Conservation (phyloP, 495 filamentous ascomycete species). For the Oidiodendron maius region DNA sequence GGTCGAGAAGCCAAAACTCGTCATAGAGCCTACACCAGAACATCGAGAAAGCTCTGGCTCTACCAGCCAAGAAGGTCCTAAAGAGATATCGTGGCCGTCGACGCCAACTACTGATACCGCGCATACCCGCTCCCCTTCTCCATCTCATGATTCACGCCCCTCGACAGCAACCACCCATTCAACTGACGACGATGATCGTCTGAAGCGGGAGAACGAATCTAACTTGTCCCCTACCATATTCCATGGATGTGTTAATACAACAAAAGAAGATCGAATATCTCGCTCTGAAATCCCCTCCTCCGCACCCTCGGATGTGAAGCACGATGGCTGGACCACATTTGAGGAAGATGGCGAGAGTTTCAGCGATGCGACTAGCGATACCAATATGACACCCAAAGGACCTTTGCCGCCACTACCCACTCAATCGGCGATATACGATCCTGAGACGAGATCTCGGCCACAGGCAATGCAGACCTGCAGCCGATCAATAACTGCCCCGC, state of each 20-base stretch:
- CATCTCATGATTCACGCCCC: neutral
- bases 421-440: conserved; percentile 5
- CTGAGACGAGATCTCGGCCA: conserved; percentile 6
- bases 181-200: neutral
- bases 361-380: conserved; percentile 19
- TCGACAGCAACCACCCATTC: neutral
- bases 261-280: too few relatives aligned
- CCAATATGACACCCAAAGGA: conserved; percentile 16
- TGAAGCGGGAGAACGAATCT: neutral
- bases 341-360: conserved; percentile 14
- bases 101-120: neutral
- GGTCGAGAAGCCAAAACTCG: conserved; percentile 26
- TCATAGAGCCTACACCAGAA: neutral
- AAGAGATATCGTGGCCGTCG: neutral
- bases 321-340: too few relatives aligned
- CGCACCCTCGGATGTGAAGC: too few relatives aligned
- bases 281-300: too few relatives aligned
- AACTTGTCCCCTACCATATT: neutral
- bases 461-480: conserved; percentile 10
- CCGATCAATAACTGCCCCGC: conserved; percentile 16
- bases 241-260: too few relatives aligned
- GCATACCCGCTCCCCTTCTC: neutral
- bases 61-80: neutral
- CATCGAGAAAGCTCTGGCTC: neutral
- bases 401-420: neutral